Base-by-base conservation (phyloP, 1,284 basidiomycete species). In the Ceratobasidium sp. region DNA sequence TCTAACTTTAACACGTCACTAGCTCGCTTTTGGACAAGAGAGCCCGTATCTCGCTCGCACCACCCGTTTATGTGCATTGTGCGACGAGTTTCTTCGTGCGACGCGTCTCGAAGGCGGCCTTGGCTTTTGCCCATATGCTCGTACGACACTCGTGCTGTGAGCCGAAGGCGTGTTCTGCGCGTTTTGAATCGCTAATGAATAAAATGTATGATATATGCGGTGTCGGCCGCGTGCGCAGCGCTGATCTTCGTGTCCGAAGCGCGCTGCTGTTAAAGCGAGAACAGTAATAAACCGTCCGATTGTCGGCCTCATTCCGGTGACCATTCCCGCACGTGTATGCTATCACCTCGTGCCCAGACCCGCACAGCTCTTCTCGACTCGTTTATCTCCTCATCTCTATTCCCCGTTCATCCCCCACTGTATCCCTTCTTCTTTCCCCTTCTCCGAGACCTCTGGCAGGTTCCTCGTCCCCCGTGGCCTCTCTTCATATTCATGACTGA, bases 371-470 rank as follows among this genome's bases (percentile, higher is more conserved):
- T 61, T n/a, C 48, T 28, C 57, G 44, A 67, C 48, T 67, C 38
- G 65, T 26, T 26, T 26, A 44, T 15, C 71, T 57, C 28, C 71
- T 65, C 44, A 74, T 52, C 57, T 74, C 70, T 74, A 42, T 33
- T 74, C 71, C 59, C 26, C n/a, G 38, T n/a, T 38, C n/a, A 74
- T 40, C 28, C 59, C 71, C 23, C 46, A 26, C 59, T 64, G 17
- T 42, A 42, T 46, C 13, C 40, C 61, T 64, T 33, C 61, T 64
- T 64, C 61, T 64, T 44, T 40, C 28, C 44, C 42, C 50, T 40
- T 40, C 3, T 15, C 40, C 61, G 2, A 38, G 61, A 44, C 71
- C 42, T 61, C 71, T 59, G 71, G 71, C 71, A 54, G 71, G 71
- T 48, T 74, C 61, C 46, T n/a, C 38, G 3, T 46, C 17, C 33